Base-by-base conservation (phyloP, 257 asterid genomes). In the Solanum commersonii region DNA sequence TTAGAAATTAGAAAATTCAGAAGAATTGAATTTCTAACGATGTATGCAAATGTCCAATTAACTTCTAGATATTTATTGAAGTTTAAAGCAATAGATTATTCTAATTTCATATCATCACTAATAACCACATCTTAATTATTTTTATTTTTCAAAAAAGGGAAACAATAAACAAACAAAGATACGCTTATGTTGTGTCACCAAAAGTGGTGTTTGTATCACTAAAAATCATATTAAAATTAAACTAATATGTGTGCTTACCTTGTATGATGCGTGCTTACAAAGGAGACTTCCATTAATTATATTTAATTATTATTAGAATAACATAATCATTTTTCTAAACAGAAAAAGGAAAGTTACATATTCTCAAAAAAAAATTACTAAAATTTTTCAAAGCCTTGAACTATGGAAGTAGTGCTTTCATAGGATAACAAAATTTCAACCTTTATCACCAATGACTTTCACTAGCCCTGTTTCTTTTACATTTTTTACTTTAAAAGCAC, bases 391-490 rank as follows among this genome's bases (percentile, higher is more conserved):
- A 81, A 81, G 70, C 85, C 85, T 81, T 81, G 85, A 81, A 81
- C 85, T 46, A 81, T 81, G 70, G 85, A 81, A 81, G 42, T 81
- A 81, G 85, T 81, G 85, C 85, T 81, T 79, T 81, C 85, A 81
- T 81, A 29, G 85, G 85, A 81, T 49, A 49, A 81, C 85, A 81
- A 81, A 81, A 81, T 81, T 49, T 81, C 85, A 81, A 49, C 85
- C 7, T 81, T 81, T 81, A 81, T 49, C 20, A 52, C 34, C 60
- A 78, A 74, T 86, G 63, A 92, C 94, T 91, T 91, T 92, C 92
- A 90, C 94, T 91, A 88, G 72, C 91, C 63, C 89, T 86, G 84
- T 91, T 91, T 60, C 56, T 40, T 86, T 79, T 72, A 77, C 85
- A 67, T 85, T 70, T 40, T 73, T 25, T 85, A 37, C 42, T 29